Evolutionary conservation across 805 yeast genomes (phyloP).

Genomic region (Lachancea waltii): DNA sequence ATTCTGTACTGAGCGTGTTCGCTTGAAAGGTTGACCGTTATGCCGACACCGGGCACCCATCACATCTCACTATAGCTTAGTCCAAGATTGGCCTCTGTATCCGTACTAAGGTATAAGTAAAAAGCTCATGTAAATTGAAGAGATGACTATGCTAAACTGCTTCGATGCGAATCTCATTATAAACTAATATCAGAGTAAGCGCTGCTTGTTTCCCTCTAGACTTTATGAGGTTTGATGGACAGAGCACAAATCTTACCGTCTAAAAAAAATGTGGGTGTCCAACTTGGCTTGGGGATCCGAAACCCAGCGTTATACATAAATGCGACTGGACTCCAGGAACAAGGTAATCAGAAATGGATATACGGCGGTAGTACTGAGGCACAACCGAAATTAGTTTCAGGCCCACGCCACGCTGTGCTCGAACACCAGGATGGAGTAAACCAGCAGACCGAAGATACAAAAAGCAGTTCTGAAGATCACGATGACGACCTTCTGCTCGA

Average conservation of each 20-base stretch:
- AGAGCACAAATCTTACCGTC: conserved; percentile 6
- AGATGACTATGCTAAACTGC: too few species aligned
- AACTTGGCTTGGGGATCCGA: conserved; percentile 9
- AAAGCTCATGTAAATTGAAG: too few species aligned
- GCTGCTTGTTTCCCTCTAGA: neutral
- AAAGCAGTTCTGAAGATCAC: too few species aligned
- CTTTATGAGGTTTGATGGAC: conserved; percentile 4
- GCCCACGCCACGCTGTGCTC: too few species aligned
- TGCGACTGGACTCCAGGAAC: neutral
- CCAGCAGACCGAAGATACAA: too few species aligned
- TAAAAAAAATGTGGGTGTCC: conserved; percentile 8
- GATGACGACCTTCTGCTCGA: conserved; percentile 1
- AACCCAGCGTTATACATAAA: conserved; percentile 6
- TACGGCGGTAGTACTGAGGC: neutral
- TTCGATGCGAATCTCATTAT: neutral
- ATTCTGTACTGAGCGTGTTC: too few species aligned
- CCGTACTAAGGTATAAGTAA: too few species aligned
- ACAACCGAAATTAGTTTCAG: neutral
- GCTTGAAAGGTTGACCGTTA: too few species aligned
- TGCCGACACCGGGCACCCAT: too few species aligned
- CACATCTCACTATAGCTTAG: too few species aligned
- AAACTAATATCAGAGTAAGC: neutral
- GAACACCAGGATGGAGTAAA: too few species aligned
- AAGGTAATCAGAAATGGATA: conserved; percentile 1
- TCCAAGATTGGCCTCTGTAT: too few species aligned